Percentiles rank a stretch among this genome's conserved stretches.
Conservation (phyloP, 495 filamentous ascomycete species). For the Neurospora sp. region DNA sequence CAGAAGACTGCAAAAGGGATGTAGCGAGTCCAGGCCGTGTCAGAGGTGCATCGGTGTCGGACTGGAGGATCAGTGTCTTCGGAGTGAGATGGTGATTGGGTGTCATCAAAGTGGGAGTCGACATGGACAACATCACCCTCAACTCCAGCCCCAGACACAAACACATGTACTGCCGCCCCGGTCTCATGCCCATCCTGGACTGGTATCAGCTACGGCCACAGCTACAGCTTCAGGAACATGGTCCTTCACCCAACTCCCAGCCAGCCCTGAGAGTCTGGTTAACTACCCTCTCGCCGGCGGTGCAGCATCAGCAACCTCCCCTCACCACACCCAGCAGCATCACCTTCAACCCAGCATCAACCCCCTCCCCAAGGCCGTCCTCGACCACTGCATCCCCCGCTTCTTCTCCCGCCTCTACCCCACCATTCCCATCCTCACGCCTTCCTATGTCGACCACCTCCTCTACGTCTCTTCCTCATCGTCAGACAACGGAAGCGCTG, state of each 20-base stretch:
- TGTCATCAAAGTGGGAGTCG: not conserved
- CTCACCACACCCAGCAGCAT: not conserved
- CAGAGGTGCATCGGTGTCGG: conserved; percentile 16
- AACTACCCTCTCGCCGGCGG: not conserved
- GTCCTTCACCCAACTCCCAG: not conserved
- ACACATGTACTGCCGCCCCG: not conserved
- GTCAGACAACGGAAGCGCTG: conserved; percentile 6
- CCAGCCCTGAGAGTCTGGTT: not conserved
- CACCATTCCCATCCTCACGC: conserved; percentile 30
- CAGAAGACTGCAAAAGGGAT: conserved; percentile 19
- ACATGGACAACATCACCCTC: not conserved
- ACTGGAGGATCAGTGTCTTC: conserved; percentile 14
- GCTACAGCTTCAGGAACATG: not conserved
- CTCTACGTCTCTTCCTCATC: conserved; percentile 7
- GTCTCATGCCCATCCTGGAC: not conserved
- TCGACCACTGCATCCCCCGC: conserved; percentile 24
- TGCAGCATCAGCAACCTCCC: not conserved
- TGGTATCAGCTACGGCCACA: not conserved
- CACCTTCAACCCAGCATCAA: conserved; percentile 4
- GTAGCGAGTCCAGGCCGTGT: conserved; percentile 23
- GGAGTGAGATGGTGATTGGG: not conserved
- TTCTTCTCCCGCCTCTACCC: conserved; percentile 32
- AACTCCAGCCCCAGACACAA: not conserved
- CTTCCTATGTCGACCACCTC: conserved; percentile 18
- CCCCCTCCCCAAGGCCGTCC: conserved; percentile 8